Conservation (phyloP, 2,329 filamentous ascomycete genomes). For the Cercospora sp. region DNA sequence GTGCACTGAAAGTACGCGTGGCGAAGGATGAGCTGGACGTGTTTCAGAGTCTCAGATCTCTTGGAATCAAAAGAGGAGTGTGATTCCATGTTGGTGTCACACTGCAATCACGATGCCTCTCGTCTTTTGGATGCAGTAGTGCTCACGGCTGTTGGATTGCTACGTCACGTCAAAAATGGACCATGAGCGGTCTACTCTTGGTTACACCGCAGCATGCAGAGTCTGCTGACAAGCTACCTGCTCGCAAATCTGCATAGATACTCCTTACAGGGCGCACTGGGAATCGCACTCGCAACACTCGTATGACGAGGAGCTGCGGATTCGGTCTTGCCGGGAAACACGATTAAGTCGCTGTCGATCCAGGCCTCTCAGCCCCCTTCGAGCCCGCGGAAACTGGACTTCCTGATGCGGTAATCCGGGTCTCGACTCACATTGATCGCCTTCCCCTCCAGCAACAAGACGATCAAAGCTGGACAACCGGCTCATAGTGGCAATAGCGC, state of each 20-base stretch:
- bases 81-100: neutral
- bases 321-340: neutral
- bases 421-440: neutral
- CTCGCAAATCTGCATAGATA: neutral
- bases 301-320: neutral
- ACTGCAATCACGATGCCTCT: neutral
- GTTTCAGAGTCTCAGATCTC: neutral
- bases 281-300: neutral
- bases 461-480: neutral
- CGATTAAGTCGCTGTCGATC: neutral
- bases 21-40: slow-evolving; percentile 1
- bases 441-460: neutral
- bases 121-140: neutral
- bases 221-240: neutral
- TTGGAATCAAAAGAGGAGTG: neutral
- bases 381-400: neutral
- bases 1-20: slow-evolving; percentile 13
- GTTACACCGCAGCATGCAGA: neutral
- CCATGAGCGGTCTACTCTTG: neutral
- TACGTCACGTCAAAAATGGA: neutral
- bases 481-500: neutral
- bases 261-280: neutral
- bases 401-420: neutral
- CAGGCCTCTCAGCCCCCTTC: neutral
- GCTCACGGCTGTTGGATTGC: neutral